Evolutionary conservation across 2,329 filamentous ascomycete genomes (phyloP), one percentile per base, ranked within the genome.

Genomic region (Botrytis tulipae): DNA sequence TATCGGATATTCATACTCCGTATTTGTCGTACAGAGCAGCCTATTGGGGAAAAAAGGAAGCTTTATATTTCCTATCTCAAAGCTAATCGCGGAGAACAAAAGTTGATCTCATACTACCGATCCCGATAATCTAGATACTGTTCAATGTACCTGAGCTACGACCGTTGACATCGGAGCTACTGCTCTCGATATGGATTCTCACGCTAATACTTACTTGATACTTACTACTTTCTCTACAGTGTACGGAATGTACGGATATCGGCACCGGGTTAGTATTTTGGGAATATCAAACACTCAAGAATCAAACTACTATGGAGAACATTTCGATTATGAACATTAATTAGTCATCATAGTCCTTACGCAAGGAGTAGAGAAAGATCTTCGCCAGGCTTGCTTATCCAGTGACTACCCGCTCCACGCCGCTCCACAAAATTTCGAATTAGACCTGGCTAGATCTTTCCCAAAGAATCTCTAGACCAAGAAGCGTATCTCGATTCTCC

Each of bases 381-480:
- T 48, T 65, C 69, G 22, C 32, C 44, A 37, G 57, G 69, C 57
- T 61, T 71, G 57, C 70, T 71, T 54, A 68, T 71, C 70, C 37
- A 65, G 37, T 42, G 70, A 42, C 46, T 42, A 42, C 18, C 48
- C 37, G 35, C 60, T 66, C 5, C 22, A 57, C 42, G 70, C 37
- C 61, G 61, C 48, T 67, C 61, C 60, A 67, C 61, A 12, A 72
- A 35, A 48, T 32, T 32, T 48, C 20, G 54, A 65, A 72, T 67
- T 72, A 46, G 70, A 67, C 70, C 61, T n/a, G 70, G 70, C 70
- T 42, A 72, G 70, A 72, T 57, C 70, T 67, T 67, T 57, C 70
- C 68, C 35, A 68, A 42, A 68, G 35, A 57, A 42, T 68, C 65
- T 57, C 40, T 68, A 57, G 65, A 57, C 65, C 32, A 48, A 37